Evolutionary conservation across 1,284 basidiomycete genomes (phyloP), one percentile per base, ranked within the genome.

Genomic region (Thecaphora frezii): DNA sequence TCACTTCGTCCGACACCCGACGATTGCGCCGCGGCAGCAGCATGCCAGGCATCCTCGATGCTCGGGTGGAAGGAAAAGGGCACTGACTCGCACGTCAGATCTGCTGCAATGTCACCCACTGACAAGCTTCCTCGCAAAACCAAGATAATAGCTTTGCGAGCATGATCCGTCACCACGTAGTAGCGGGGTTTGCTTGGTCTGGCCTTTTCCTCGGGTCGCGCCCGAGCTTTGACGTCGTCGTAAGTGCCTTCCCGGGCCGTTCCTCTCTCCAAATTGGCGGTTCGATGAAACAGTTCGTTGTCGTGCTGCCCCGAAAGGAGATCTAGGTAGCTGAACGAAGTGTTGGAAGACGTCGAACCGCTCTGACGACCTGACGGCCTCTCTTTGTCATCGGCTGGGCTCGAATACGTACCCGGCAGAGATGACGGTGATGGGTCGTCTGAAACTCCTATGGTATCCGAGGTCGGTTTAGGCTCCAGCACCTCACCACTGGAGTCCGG

Each of bases 81-180:
- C 0, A 70, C 55, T 4, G 59, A 56, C 38, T 78, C 74, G 63
- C 77, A 79, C 1, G 76, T 77, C 7, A 79, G 61, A 48, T 79
- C 76, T 24, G 74, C 72, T 0, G 73, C 71, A 13, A 78, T 39
- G 38, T 79, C 77, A 28, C 76, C 76, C 16, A 78, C 47, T 8
- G 50, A 65, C 18, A 78, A 58, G 24, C 73, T 78, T 13, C 77
- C 77, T 1, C 77, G 69, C 2, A 77, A 55, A 0, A 74, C 66
- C 4, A 77, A 53, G 37, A 73, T 63, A 46, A 77, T 68, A 2
- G 64, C 69, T 40, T 53, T 56, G 22, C 66, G 54, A 2, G 62
- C 54, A 23, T 77, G 72, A 36, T 74, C 70, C 1, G 73, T 74
- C 23, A 75, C 71, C 12, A 75, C 69, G 48, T 75, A 75, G 55